phyloP scores from a whole-genome alignment of 2,329 filamentous ascomycete species.

The Calonectria montana region DNA sequence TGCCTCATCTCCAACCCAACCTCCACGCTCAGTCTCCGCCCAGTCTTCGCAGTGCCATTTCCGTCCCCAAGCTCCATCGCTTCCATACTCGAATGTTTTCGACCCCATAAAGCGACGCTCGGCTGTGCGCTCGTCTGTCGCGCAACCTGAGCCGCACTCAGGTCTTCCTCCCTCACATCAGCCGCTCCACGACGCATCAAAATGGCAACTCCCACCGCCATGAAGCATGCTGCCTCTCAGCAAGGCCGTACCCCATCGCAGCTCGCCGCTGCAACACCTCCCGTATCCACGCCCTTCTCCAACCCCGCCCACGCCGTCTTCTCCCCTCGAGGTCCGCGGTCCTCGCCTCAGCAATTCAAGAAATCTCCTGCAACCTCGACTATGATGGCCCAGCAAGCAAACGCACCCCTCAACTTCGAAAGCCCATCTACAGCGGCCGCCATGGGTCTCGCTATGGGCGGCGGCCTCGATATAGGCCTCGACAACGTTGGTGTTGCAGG shows the following conservation, averaged over 20 bases:
- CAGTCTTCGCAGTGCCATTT: constrained; percentile 12
- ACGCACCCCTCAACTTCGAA: constrained; percentile 68
- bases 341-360: constrained; percentile 73
- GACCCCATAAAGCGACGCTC: neutral
- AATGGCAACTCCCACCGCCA: constrained; percentile 64
- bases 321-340: constrained; percentile 67
- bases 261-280: constrained; percentile 68
- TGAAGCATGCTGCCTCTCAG: constrained; percentile 58
- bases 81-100: constrained; percentile 1
- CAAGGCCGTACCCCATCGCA: constrained; percentile 62
- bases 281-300: constrained; percentile 76
- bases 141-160: constrained; percentile 13
- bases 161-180: neutral
- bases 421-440: constrained; percentile 73
- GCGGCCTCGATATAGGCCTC: constrained; percentile 63
- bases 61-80: neutral
- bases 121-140: constrained; percentile 19
- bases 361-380: constrained; percentile 69
- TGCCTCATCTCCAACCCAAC: neutral
- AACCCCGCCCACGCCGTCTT: constrained; percentile 67
- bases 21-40: neutral
- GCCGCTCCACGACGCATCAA: constrained; percentile 11
- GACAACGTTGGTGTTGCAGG: constrained; percentile 63
- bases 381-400: constrained; percentile 59
- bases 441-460: constrained; percentile 65